A percentile compares a stretch with the other conserved stretches of the same genome.
Evolutionary conservation across 352 stramenopile genomes (phyloP).

Genomic region (Blastocystis sp.): DNA sequence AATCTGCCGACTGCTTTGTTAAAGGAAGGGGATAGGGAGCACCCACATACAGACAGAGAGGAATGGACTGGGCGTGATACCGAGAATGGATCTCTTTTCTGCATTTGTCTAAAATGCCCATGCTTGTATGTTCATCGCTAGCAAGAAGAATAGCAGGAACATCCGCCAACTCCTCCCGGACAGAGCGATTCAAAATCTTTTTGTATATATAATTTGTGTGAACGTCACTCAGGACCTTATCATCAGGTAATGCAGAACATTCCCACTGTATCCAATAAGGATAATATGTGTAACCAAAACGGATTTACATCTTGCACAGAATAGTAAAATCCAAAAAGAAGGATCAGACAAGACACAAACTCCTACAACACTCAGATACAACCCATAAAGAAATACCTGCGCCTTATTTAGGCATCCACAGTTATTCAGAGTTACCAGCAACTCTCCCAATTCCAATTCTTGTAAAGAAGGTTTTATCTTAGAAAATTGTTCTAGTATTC

Average conservation of each 20-base stretch:
- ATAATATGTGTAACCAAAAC: background rate
- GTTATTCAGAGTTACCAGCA: background rate
- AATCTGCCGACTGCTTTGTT: background rate
- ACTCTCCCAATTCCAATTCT: background rate
- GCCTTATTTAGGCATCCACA: background rate
- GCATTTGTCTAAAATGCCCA: background rate
- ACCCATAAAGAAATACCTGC: background rate
- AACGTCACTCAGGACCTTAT: background rate
- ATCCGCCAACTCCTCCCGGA: background rate
- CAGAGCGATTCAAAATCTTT: background rate
- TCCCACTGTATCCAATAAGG: background rate
- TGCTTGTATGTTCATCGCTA: background rate
- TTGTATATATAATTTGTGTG: background rate
- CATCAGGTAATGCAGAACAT: background rate
- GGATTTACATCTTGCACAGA: background rate
- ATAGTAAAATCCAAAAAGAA: background rate
- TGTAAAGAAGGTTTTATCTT: background rate
- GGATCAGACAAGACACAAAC: background rate
- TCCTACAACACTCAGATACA: background rate
- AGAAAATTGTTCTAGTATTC: background rate
- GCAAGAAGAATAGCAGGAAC: background rate
- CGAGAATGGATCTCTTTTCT: background rate
- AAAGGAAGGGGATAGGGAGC: background rate
- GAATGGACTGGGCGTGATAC: background rate
- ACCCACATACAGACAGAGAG: background rate